phyloP scores from a whole-genome alignment of 768 basidiomycete species.

The Mycena galericulata region DNA sequence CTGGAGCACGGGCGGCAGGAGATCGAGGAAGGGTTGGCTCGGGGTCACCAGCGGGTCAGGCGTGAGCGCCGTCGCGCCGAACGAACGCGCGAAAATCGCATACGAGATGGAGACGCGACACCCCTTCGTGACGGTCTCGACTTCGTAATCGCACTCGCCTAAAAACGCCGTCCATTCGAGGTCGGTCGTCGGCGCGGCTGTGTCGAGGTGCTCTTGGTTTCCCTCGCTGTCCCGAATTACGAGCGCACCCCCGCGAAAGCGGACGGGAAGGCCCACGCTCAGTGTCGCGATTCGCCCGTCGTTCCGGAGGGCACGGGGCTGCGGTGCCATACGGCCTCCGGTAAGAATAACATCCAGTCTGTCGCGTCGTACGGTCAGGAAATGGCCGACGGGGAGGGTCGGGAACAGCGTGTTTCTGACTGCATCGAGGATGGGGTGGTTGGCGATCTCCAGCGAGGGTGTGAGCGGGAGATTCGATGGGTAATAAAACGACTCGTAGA shows the following conservation, averaged over 20 bases:
- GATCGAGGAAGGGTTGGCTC: constrained; percentile 79
- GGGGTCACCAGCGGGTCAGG: constrained; percentile 78
- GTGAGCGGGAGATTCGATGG: constrained; percentile 80
- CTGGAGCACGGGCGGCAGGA: constrained; percentile 79
- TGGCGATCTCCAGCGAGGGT: constrained; percentile 81
- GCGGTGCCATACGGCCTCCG: constrained; percentile 69
- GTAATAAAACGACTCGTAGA: constrained; percentile 77
- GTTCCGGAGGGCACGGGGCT: constrained; percentile 63
- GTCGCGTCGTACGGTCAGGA: constrained; percentile 76
- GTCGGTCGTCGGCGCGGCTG: constrained; percentile 70
- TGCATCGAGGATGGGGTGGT: constrained; percentile 85
- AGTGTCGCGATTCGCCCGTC: constrained; percentile 83
- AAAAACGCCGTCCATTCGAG: constrained; percentile 86
- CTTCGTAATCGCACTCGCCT: constrained; percentile 80
- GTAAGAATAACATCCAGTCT: constrained; percentile 74
- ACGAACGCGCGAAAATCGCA: constrained; percentile 75
- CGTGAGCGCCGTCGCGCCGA: constrained; percentile 63
- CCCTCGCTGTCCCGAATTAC: constrained; percentile 68
- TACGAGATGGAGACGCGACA: constrained; percentile 79
- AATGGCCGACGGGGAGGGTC: constrained; percentile 72
- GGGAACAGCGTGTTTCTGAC: constrained; percentile 81
- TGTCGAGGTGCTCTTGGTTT: constrained; percentile 71
- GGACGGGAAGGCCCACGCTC: constrained; percentile 78
- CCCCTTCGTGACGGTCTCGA: constrained; percentile 78
- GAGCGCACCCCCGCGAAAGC: constrained; percentile 77